These are phyloP conservation scores for Colletotrichum sp. DNA, from an alignment of 2,329 filamentous ascomycete species.

Conservation along the genomic window DNA sequence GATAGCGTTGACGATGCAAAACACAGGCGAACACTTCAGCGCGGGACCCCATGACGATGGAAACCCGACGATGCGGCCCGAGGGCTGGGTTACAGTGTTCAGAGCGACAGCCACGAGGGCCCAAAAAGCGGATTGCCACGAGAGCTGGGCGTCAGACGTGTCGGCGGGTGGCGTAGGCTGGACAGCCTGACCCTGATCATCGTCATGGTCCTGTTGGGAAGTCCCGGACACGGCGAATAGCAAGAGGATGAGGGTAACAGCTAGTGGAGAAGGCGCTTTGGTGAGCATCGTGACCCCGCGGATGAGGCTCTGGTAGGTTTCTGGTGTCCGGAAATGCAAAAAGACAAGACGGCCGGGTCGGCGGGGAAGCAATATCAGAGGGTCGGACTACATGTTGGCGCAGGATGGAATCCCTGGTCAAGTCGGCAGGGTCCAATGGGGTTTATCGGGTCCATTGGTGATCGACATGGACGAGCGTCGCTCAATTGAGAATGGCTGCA, in stretches of 20 bases:
- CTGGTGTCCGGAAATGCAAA: not conserved
- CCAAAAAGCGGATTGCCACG: not conserved
- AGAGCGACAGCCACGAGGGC: not conserved
- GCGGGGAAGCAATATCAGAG: not conserved
- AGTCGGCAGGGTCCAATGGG: constrained; percentile 4
- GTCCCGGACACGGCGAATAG: not conserved
- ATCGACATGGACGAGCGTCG: not conserved
- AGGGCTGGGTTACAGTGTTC: not conserved
- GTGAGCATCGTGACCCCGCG: not conserved
- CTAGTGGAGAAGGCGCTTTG: not conserved
- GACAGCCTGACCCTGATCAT: not conserved
- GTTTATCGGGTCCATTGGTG: not conserved
- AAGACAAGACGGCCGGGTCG: not conserved
- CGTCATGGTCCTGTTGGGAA: not conserved
- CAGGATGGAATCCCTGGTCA: not conserved
- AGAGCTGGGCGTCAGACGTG: not conserved
- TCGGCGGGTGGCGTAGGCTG: not conserved
- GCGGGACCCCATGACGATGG: not conserved
- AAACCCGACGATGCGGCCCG: not conserved
- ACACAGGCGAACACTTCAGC: not conserved
- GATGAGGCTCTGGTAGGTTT: constrained; percentile 1
- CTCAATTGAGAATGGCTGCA: not conserved
- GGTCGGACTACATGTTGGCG: not conserved
- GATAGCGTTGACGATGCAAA: not conserved
- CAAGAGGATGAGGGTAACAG: not conserved